Evolutionary conservation across 2,329 filamentous ascomycete genomes (phyloP).

Genomic region (Alternaria arborescens): DNA sequence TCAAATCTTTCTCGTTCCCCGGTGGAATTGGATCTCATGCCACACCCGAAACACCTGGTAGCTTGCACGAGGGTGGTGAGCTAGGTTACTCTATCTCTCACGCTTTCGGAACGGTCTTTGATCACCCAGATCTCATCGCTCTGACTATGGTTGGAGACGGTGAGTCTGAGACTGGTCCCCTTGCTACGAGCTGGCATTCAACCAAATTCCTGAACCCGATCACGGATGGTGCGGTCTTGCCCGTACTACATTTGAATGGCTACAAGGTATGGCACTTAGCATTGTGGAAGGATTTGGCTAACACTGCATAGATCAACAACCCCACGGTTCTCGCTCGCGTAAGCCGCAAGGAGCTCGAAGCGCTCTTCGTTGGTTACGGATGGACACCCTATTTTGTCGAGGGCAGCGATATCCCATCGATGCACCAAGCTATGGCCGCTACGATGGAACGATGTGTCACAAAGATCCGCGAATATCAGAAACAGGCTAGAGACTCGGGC

Average conservation of each 20-base stretch:
- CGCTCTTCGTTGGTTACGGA: constrained; percentile 76
- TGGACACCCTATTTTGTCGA: constrained; percentile 85
- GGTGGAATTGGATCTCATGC: constrained; percentile 81
- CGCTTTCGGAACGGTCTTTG: constrained; percentile 79
- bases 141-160: constrained; percentile 82
- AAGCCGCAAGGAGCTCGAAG: constrained; percentile 74
- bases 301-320: constrained; percentile 55
- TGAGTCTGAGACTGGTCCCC: constrained; percentile 80
- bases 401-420: constrained; percentile 74
- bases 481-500: constrained; percentile 73
- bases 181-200: constrained; percentile 83
- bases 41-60: constrained; percentile 80
- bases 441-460: constrained; percentile 76
- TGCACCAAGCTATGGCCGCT: constrained; percentile 84
- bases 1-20: constrained; percentile 85
- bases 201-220: constrained; percentile 84
- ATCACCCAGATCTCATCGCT: constrained; percentile 77
- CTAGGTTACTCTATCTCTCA: constrained; percentile 83
- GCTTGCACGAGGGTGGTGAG: constrained; percentile 81
- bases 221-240: constrained; percentile 78
- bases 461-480: constrained; percentile 74
- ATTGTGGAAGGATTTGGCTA: constrained; percentile 2
- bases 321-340: constrained; percentile 70
- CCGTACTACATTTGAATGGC: constrained; percentile 80
- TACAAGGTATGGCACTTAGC: constrained; percentile 70